A percentile compares a stretch with the other conserved stretches of the same genome.
phyloP scores from a whole-genome alignment of 2,329 filamentous ascomycete species.

The Aspergillus pseudoviridinutans region DNA sequence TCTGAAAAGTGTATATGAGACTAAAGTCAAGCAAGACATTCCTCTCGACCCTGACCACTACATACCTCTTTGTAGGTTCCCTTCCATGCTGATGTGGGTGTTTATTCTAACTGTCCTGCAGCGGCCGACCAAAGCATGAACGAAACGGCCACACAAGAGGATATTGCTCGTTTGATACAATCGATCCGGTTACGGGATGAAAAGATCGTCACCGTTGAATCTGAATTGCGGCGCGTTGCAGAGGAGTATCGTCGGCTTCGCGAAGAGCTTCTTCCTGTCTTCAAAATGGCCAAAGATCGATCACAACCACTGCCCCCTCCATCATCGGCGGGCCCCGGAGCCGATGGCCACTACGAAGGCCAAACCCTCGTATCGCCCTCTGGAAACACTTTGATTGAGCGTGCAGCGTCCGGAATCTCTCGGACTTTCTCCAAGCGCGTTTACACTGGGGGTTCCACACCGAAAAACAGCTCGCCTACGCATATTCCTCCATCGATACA shows the following conservation, averaged over 20 bases:
- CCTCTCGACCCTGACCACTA: conserved; percentile 91
- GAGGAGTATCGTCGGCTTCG: conserved; percentile 85
- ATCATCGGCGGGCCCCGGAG: conserved; percentile 24
- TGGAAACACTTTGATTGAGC: conserved; percentile 30
- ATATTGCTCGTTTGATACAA: conserved; percentile 85
- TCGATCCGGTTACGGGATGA: conserved; percentile 88
- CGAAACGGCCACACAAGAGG: conserved; percentile 82
- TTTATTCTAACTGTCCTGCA: conserved; percentile 38
- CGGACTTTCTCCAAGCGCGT: conserved; percentile 74
- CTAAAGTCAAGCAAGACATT: conserved; percentile 90
- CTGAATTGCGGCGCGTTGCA: conserved; percentile 75
- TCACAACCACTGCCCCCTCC: conserved; percentile 75
- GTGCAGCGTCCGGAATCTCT: conserved; percentile 55
- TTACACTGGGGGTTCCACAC: conserved; percentile 61
- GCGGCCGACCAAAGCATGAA: conserved; percentile 89
- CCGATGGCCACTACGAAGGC: conserved; percentile 27
- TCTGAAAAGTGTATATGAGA: conserved; percentile 91
- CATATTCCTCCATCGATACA: conserved; percentile 63
- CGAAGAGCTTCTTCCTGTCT: conserved; percentile 85
- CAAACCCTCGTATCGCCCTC: conserved; percentile 38
- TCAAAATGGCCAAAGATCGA: conserved; percentile 86
- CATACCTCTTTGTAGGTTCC: conserved; percentile 74
- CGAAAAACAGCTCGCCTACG: conserved; percentile 74
- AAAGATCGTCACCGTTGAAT: conserved; percentile 76
- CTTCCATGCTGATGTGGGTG: conserved; percentile 8